Evolutionary conservation across 1,139 yeast species (phyloP), one percentile per base, ranked within the genome.

Genomic region (Pichia norvegensis): DNA sequence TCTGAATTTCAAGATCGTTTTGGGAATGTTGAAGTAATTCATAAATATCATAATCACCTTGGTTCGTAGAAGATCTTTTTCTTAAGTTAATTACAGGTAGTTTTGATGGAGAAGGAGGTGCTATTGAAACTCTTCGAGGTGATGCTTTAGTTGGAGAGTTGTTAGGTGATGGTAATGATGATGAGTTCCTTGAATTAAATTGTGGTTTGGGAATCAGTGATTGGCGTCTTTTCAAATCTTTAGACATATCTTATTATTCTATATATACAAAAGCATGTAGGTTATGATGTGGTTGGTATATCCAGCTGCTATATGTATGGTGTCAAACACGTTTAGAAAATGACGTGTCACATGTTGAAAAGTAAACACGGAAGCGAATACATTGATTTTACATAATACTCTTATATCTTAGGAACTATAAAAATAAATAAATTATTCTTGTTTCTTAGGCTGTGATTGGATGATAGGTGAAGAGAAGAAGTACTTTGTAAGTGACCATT

Each of bases 171-270:
- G 44, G 25, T 6, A 23, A 19, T 11, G 44, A 44, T n/a, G 41
- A 36, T 20, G 38, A 29, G 22, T 29, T 36, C 8, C 41, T n/a
- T 16, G 31, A 8, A 11, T 37, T 22, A 21, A 38, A 35, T 17
- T 29, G 36, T 5, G 50, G 46, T 39, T 38, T 42, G 5, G 48
- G 50, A 4, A 47, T 47, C n/a, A 47, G 22, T 21, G 49, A 46
- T 35, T 43, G 44, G 4, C 49, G 37, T 19, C 44, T 31, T 29
- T 35, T 27, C 33, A 19, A 25, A 13, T 33, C 40, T 21, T 33
- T 36, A 11, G 19, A 21, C 20, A 22, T 27, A 10, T 7, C 13
- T 25, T 25, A 25, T 10, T 13, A 25, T 10, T 10, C 27, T 10
- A 10, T 9, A 10, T 10, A 5, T 10, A 25, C 13, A 10, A 25